phyloP scores from a whole-genome alignment of 192 early-diverging fungal genomes.

The Coemansia sp. region DNA sequence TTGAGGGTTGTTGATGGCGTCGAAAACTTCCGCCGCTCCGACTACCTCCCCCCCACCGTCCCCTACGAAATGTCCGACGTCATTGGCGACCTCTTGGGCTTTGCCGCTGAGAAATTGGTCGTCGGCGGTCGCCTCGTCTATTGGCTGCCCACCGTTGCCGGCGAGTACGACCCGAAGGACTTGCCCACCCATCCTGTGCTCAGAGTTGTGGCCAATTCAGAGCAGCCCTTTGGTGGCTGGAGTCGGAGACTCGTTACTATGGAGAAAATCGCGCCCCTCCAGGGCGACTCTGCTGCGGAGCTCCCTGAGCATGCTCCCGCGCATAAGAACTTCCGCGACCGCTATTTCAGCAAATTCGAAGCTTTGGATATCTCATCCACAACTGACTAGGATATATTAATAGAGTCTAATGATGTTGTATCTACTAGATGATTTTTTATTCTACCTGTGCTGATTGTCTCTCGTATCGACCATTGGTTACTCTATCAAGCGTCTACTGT shows the following conservation, averaged over 20 bases:
- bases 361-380: background rate
- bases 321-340: constrained; percentile 45
- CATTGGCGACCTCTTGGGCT: constrained; percentile 76
- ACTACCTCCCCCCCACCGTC: constrained; percentile 87
- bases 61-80: constrained; percentile 96
- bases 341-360: constrained; percentile 46
- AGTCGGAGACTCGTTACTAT: constrained; percentile 89
- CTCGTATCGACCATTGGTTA: too few species aligned
- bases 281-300: background rate
- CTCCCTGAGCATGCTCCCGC: constrained; percentile 21
- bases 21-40: constrained; percentile 49
- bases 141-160: constrained; percentile 93
- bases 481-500: too few species aligned
- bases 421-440: too few species aligned
- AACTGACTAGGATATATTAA: too few species aligned
- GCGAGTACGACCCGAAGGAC: constrained; percentile 77
- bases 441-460: too few species aligned
- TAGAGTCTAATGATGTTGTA: too few species aligned
- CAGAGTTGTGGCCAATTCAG: constrained; percentile 83
- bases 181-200: constrained; percentile 83
- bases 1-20: constrained; percentile 40
- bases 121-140: constrained; percentile 88
- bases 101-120: constrained; percentile 76
- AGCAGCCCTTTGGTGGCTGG: constrained; percentile 96
- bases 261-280: constrained; percentile 70